phyloP scores from a whole-genome alignment of 2,329 filamentous ascomycete genomes.

The Claviceps arundinis region DNA sequence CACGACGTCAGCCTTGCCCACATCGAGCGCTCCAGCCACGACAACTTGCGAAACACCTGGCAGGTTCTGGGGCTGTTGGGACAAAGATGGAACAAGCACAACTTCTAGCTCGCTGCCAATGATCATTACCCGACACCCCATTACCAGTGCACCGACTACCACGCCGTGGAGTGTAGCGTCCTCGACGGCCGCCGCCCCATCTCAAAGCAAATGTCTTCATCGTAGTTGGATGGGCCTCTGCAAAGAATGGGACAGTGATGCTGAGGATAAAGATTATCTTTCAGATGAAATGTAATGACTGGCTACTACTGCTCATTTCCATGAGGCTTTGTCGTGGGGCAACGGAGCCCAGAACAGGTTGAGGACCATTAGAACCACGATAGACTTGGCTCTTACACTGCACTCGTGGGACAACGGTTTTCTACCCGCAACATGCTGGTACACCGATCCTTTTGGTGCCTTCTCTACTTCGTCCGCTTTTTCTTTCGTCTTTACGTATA shows the following conservation, averaged over 20 bases:
- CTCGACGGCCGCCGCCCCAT: conserved; percentile 12
- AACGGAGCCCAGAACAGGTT: background rate
- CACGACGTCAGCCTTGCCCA: conserved; percentile 14
- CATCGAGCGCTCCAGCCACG: conserved; percentile 16
- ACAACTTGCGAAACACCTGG: conserved; percentile 38
- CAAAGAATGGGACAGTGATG: conserved; percentile 21
- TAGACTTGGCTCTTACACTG: background rate
- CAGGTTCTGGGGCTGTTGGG: conserved; percentile 43
- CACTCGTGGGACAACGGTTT: background rate
- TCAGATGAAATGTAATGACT: conserved; percentile 20
- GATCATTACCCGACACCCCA: conserved; percentile 9
- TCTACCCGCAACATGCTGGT: background rate
- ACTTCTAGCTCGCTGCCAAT: conserved; percentile 3
- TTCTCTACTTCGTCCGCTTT: background rate
- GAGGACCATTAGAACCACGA: background rate
- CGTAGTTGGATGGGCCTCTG: conserved; percentile 30
- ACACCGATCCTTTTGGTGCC: background rate
- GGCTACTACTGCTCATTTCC: background rate
- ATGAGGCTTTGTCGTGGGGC: background rate
- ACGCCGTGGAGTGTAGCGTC: conserved; percentile 16
- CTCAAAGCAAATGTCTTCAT: conserved; percentile 19
- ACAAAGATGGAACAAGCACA: conserved; percentile 21
- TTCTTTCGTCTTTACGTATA: background rate
- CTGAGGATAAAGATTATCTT: conserved; percentile 10
- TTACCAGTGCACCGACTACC: conserved; percentile 18